These are phyloP conservation scores for Sordariomycetes sp. DNA, from an alignment of 2,329 filamentous ascomycete genomes.

Conservation along the genomic window DNA sequence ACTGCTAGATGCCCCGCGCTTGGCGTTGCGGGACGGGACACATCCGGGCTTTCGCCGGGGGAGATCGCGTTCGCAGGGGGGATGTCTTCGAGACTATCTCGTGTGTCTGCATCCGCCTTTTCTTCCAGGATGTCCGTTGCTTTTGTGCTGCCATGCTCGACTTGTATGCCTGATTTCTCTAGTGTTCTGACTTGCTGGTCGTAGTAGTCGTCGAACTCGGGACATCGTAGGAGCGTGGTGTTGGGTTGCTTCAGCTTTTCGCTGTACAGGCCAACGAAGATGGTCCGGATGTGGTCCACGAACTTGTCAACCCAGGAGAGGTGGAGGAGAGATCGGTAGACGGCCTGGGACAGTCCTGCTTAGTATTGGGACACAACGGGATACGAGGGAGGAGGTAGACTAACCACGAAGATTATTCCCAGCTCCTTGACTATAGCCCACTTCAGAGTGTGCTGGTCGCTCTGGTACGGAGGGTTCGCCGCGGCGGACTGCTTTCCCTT, in stretches of 20 bases:
- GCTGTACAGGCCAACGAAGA: conserved; percentile 85
- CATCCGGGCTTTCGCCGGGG: conserved; percentile 23
- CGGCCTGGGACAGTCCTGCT: conserved; percentile 52
- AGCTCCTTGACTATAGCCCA: conserved; percentile 91
- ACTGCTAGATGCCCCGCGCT: conserved; percentile 48
- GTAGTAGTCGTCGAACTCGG: conserved; percentile 82
- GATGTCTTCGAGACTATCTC: not conserved
- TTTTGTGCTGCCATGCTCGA: not conserved
- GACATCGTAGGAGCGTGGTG: conserved; percentile 67
- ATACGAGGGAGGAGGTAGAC: conserved; percentile 6
- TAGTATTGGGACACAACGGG: not conserved
- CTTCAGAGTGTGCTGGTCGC: conserved; percentile 89
- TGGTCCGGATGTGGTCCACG: conserved; percentile 84
- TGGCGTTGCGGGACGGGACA: conserved; percentile 72
- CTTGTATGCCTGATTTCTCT: conserved; percentile 38
- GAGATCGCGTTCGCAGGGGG: not conserved
- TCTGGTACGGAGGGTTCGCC: conserved; percentile 66
- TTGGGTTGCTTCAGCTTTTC: conserved; percentile 76
- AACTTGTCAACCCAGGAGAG: conserved; percentile 96
- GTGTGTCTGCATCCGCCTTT: not conserved
- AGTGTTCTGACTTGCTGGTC: conserved; percentile 84
- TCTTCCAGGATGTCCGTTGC: not conserved
- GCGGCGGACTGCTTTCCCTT: conserved; percentile 49
- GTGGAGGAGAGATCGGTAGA: conserved; percentile 91
- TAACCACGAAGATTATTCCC: conserved; percentile 86